phyloP scores from a whole-genome alignment of 169 alveolate genomes.

The Babesia bovis region DNA sequence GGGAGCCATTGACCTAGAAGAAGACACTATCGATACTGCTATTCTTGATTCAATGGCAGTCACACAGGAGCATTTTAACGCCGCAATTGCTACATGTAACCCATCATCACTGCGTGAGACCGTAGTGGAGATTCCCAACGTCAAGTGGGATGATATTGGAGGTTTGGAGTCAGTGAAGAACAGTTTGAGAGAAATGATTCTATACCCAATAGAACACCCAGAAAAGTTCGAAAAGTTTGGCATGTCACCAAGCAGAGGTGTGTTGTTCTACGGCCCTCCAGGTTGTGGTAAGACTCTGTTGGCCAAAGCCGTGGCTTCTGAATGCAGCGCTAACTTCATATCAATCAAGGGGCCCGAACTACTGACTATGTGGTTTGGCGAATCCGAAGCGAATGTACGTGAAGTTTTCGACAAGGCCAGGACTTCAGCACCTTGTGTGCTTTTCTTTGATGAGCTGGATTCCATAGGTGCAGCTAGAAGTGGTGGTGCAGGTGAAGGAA shows the following conservation, averaged over 20 bases:
- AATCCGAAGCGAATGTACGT: slow-evolving; percentile 99
- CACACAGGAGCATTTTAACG: slow-evolving; percentile 96
- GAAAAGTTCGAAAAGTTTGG: slow-evolving; percentile 98
- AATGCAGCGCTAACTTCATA: slow-evolving; percentile 98
- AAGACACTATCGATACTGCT: slow-evolving; percentile 97
- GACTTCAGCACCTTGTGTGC: slow-evolving; percentile 99
- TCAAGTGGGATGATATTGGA: slow-evolving; percentile 99
- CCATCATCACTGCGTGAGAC: slow-evolving; percentile 97
- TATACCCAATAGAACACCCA: slow-evolving; percentile 95
- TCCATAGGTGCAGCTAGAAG: slow-evolving; percentile 98
- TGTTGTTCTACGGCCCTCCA: slow-evolving; percentile 99
- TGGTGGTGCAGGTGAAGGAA: slow-evolving; percentile 91
- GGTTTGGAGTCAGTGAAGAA: slow-evolving; percentile 95
- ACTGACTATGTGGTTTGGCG: slow-evolving; percentile 99
- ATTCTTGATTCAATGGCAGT: slow-evolving; percentile 98
- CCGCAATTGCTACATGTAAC: slow-evolving; percentile 95
- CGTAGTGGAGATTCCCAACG: slow-evolving; percentile 98
- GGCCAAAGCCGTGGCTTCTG: slow-evolving; percentile 99
- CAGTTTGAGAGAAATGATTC: slow-evolving; percentile 95
- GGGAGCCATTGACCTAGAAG: slow-evolving; percentile 99
- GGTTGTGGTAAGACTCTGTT: slow-evolving; percentile 99
- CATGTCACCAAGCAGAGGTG: slow-evolving; percentile 99
- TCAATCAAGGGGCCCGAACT: slow-evolving; percentile 98
- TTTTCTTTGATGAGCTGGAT: slow-evolving; percentile 99
- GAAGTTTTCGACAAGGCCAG: slow-evolving; percentile 99